A percentile compares a stretch with the other conserved stretches of the same genome.
phyloP scores from a whole-genome alignment of 176 grass and related monocot species.

The Oryza glaberrima region DNA sequence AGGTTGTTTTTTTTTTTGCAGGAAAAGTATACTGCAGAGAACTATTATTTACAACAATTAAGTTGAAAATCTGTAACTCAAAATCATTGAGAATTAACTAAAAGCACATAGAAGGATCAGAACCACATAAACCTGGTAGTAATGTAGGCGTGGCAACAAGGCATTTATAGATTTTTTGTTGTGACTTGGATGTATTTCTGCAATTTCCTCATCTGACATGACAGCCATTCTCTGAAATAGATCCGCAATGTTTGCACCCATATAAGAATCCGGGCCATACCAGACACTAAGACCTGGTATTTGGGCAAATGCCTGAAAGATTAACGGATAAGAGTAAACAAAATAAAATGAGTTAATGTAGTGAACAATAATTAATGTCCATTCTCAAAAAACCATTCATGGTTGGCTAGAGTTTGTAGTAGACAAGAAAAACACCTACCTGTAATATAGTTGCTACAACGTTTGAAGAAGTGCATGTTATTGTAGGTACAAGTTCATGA shows the following conservation, averaged over 20 bases:
- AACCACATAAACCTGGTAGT: conserved; percentile 73
- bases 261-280: conserved; percentile 99
- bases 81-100: conserved; percentile 14
- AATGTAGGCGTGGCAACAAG: conserved; percentile 65
- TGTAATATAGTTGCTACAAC: conserved; percentile 96
- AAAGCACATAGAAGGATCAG: conserved; percentile 30
- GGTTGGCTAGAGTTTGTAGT: conserved; percentile 16
- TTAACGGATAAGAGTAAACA: conserved; percentile 10
- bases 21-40: background rate
- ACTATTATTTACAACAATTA: background rate
- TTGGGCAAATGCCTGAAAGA: conserved; percentile 83
- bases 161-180: conserved; percentile 70
- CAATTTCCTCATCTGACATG: conserved; percentile 93
- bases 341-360: conserved; percentile 20
- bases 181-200: conserved; percentile 81
- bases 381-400: background rate
- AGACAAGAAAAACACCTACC: conserved; percentile 46
- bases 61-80: conserved; percentile 2
- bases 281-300: conserved; percentile 87
- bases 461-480: conserved; percentile 98
- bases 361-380: background rate
- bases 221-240: conserved; percentile 86
- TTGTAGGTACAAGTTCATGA: conserved; percentile 96
- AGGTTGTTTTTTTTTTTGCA: background rate
- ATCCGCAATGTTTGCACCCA: conserved; percentile 95